phyloP scores from a whole-genome alignment of 257 asterid genomes.

The Solanum etuberosum region DNA sequence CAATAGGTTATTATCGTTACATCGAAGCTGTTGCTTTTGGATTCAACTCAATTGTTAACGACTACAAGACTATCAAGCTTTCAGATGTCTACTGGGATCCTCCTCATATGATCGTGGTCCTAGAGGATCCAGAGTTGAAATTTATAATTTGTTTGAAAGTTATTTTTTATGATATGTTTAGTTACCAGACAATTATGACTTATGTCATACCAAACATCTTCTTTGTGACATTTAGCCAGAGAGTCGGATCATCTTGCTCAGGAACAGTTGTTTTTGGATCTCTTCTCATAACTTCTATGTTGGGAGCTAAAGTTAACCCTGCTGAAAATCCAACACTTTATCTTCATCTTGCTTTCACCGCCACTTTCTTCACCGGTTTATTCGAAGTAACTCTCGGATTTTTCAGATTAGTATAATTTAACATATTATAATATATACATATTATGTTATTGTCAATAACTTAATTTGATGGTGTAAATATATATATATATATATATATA shows the following conservation, averaged over 20 bases:
- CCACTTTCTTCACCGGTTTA: constrained; percentile 74
- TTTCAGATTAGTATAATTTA: constrained; percentile 12
- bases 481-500: too few relatives aligned
- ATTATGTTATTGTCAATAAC: too few relatives aligned
- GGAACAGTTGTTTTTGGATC: constrained; percentile 92
- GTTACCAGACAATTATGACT: too few relatives aligned
- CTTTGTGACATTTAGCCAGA: background rate
- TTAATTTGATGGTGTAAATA: too few relatives aligned
- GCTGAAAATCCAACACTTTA: constrained; percentile 46
- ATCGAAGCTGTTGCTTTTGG: background rate
- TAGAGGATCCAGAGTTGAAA: background rate
- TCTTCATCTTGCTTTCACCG: constrained; percentile 77
- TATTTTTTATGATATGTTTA: too few relatives aligned
- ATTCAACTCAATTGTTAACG: background rate
- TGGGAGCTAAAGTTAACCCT: constrained; percentile 40
- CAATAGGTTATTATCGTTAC: too few relatives aligned
- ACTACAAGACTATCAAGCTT: background rate
- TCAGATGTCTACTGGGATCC: background rate
- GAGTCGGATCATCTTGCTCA: background rate
- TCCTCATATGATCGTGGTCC: background rate
- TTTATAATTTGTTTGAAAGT: too few relatives aligned
- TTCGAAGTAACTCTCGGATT: constrained; percentile 58
- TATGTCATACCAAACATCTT: too few relatives aligned
- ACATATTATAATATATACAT: background rate
- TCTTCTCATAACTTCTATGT: constrained; percentile 60